A percentile compares a stretch with the other conserved stretches of the same genome.
These are phyloP conservation scores for Neonectria ditissima DNA, from an alignment of 2,329 filamentous ascomycete species.

Conservation along the genomic window DNA sequence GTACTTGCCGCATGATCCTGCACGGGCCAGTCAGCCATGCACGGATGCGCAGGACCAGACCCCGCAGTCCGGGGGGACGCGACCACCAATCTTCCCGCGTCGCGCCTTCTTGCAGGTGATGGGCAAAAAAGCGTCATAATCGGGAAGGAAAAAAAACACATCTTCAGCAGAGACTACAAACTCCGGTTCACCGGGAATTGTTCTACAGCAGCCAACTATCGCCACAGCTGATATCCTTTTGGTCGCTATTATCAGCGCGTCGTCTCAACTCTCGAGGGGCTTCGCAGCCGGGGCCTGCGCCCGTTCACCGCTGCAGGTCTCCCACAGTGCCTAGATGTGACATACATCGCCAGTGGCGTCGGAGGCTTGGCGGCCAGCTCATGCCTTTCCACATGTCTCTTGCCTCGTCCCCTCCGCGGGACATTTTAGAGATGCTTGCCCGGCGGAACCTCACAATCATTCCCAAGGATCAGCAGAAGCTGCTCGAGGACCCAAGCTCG, in stretches of 20 bases:
- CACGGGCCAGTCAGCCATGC: constrained; percentile 8
- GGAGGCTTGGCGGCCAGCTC: constrained; percentile 26
- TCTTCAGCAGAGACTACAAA: not conserved
- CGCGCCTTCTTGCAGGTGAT: constrained; percentile 8
- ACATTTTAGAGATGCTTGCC: constrained; percentile 41
- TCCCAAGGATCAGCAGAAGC: constrained; percentile 53
- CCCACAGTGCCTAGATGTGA: constrained; percentile 37
- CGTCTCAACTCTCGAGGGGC: not conserved
- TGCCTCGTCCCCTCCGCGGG: constrained; percentile 38
- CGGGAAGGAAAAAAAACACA: not conserved
- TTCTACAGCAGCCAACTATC: not conserved
- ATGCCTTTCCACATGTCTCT: constrained; percentile 44
- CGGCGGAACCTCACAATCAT: constrained; percentile 48
- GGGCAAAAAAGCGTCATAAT: constrained; percentile 7
- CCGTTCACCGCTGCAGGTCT: constrained; percentile 15
- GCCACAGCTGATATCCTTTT: not conserved
- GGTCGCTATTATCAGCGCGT: not conserved
- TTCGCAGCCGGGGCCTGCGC: constrained; percentile 6
- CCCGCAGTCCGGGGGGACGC: constrained; percentile 25
- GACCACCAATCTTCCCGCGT: constrained; percentile 20
- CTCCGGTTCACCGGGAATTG: not conserved
- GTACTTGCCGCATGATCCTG: constrained; percentile 16
- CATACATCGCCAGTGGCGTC: constrained; percentile 29
- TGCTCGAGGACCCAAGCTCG: constrained; percentile 51
- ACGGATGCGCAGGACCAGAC: constrained; percentile 7